These are phyloP conservation scores for Monosporascus sp. DNA, from an alignment of 2,329 filamentous ascomycete genomes.

Conservation along the genomic window DNA sequence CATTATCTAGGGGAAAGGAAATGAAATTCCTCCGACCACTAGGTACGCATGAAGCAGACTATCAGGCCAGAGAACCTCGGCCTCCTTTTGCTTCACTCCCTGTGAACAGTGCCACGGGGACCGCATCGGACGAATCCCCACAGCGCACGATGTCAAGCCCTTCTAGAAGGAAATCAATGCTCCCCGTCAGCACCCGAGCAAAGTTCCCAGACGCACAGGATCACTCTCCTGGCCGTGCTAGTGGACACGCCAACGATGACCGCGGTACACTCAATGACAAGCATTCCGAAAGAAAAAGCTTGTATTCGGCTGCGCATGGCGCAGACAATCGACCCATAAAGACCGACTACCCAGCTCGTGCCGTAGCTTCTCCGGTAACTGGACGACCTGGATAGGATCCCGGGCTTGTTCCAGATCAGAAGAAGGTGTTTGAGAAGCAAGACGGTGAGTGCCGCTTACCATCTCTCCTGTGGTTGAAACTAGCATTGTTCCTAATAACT, in stretches of 20 bases:
- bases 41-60: neutral
- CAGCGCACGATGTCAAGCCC: slow-evolving; percentile 5
- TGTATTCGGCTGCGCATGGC: neutral
- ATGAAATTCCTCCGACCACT: neutral
- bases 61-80: neutral
- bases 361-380: slow-evolving; percentile 8
- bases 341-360: neutral
- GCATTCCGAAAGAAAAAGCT: neutral
- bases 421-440: slow-evolving; percentile 25
- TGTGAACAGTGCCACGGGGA: neutral
- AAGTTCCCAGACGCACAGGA: neutral
- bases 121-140: slow-evolving; percentile 9
- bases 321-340: no score
- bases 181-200: slow-evolving; percentile 7
- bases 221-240: neutral
- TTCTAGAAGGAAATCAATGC: slow-evolving; percentile 3
- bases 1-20: neutral
- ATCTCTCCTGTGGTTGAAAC: neutral
- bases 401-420: slow-evolving; percentile 22
- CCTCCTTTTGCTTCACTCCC: neutral
- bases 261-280: neutral
- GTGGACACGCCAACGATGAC: neutral
- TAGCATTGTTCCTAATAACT: neutral
- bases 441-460: slow-evolving; percentile 16
- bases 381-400: slow-evolving; percentile 21